Base-by-base conservation (phyloP, 2,329 filamentous ascomycete species). In the Orbilia brochopaga region DNA sequence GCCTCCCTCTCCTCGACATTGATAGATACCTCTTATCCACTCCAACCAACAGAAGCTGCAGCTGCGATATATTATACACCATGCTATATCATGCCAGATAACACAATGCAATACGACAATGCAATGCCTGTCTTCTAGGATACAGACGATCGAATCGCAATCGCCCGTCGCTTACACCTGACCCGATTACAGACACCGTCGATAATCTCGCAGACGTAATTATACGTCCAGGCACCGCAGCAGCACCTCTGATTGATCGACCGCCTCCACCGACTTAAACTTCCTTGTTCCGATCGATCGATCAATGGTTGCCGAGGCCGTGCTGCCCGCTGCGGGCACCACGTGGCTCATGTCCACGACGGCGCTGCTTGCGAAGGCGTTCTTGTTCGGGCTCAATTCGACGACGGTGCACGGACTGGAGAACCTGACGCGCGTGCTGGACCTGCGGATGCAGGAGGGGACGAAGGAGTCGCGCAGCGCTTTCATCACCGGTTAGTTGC, bases 391-490 rank as follows among this genome's bases (percentile, higher is more conserved):
- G 0, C 79, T 93, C 73, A 95, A 90, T 79, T 85, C 83, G 24
- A 87, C 91, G 52, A 88, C 97, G 79, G 86, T 90, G 3, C 84
- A 87, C 76, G 93, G 93, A 0, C 81, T 95, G 72, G 87, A 92
- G 53, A 81, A 83, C 10, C 94, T 99, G 74, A 81, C 94, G 37
- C 82, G 87, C 55, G 81, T 93, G 2, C 81, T 97, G 40, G 92
- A 97, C 52, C 23, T 57, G 51, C 55, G 67, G 40, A 17, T 57
- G 67, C 60, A 72, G 51, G 54, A 60, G 4, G 67, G 69, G 11
- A 73, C 69, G 19, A 30, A 27, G 8, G 63, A 67, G 19, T 57
- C 40, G 32, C 51, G 46, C 23, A 56, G 59, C 66, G 54, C 55
- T 19, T 37, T 63, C 35, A 62, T 44, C n/a, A 69, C 37, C 10